These are phyloP conservation scores for Penicillium angulare DNA, from an alignment of 495 filamentous ascomycete genomes.

Conservation along the genomic window DNA sequence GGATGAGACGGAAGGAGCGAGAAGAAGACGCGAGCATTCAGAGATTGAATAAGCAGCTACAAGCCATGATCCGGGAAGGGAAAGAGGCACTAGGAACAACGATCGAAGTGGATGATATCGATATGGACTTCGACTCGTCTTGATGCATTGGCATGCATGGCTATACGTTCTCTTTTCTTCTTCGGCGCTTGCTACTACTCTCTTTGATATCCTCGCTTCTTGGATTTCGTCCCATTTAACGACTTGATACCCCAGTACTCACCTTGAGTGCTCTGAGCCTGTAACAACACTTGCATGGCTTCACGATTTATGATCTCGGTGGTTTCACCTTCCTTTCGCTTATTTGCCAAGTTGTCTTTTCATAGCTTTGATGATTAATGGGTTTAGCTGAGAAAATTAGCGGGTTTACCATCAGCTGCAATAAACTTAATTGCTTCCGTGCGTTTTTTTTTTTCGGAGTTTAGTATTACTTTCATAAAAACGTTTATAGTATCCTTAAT, in stretches of 20 bases:
- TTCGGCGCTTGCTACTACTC: not conserved
- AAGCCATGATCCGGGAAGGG: constrained; percentile 84
- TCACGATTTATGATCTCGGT: constrained; percentile 21
- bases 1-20: constrained; percentile 65
- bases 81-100: constrained; percentile 82
- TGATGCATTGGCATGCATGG: not conserved
- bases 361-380: no score
- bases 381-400: not conserved
- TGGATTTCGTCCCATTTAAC: not conserved
- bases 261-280: not conserved
- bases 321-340: not conserved
- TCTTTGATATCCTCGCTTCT: not conserved
- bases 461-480: no score
- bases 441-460: no score
- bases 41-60: constrained; percentile 72
- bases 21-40: constrained; percentile 77
- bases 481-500: no score
- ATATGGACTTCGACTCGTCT: constrained; percentile 40
- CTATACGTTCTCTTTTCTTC: not conserved
- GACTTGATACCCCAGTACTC: constrained; percentile 24
- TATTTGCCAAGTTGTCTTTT: not conserved
- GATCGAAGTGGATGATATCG: constrained; percentile 64
- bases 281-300: not conserved
- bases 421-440: no score
- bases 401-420: no score